Base-by-base conservation (phyloP, 345 rosid genomes). In the Populus deltoides region DNA sequence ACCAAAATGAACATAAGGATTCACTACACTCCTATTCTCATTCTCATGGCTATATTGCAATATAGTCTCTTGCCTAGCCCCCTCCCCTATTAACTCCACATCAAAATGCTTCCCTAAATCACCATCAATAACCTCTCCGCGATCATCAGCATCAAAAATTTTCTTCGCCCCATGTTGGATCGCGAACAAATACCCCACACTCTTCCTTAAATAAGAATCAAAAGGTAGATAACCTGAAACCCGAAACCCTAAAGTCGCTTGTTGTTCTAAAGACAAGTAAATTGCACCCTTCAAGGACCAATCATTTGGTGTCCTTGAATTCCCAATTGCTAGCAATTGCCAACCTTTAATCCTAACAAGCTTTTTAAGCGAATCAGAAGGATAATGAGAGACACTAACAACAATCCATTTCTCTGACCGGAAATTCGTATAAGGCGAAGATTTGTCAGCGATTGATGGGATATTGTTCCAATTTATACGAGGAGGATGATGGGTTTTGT, bases 161-260 rank as follows among this genome's bases (percentile, higher is more conserved):
- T 90, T 94, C 86, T 91, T 94, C 0, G 97, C 99, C 65, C 98
- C 99, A 13, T 96, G 97, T 74, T 96, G 99, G 74, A 96, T 90
- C 4, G 99, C 99, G 41, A 94, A 96, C 86, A 96, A 85, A 79
- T 96, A 96, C 70, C 98, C 99, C 3, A 92, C 92, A 75, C 80
- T 92, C 79, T 96, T 96, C 85, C 98, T 84, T 65, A 96, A 91
- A 72, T 83, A 90, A n/a, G 98, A 92, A 82, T 90, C 92, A 72
- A 89, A 94, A n/a, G 99, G 98, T 89, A 96, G 77, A 82, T 79
- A 93, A 83, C 90, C 94, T 63, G 89, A 77, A 27, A 94, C 88
- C 25, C 93, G 88, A 79, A 85, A 96, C 66, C 94, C 95, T 84
- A 96, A 80, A 59, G 75, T 87, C 27, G 97, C 97, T 83, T 94